phyloP scores from a whole-genome alignment of 805 yeast species.

The Nakazawaea holstii region DNA sequence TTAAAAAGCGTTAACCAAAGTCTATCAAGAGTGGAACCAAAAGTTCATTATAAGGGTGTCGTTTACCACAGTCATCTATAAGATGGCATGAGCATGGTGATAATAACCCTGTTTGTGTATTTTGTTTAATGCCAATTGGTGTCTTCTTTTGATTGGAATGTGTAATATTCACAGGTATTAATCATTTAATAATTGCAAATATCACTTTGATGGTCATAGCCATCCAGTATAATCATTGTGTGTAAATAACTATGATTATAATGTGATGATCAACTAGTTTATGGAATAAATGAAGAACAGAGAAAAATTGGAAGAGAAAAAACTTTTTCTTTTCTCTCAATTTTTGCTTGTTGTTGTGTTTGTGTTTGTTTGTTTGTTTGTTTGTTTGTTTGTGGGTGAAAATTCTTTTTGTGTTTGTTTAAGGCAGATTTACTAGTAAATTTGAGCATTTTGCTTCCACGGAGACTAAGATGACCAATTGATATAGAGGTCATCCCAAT shows the following conservation, averaged over 20 bases:
- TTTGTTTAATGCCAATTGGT: too few species aligned
- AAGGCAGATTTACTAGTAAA: too few species aligned
- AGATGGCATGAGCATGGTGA: conserved; percentile 39
- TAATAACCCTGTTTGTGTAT: conserved; percentile 33
- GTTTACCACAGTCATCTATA: conserved; percentile 45
- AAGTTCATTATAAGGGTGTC: conserved; percentile 40
- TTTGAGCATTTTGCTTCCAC: too few species aligned
- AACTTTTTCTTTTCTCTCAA: too few species aligned
- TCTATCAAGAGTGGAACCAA: background rate
- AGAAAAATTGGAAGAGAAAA: too few species aligned
- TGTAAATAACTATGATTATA: too few species aligned
- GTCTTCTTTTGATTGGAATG: background rate
- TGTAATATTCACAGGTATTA: background rate
- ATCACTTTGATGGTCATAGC: background rate
- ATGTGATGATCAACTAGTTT: too few species aligned
- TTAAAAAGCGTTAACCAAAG: conserved; percentile 7
- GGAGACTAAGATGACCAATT: too few species aligned
- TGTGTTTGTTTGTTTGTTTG: conserved; percentile 11
- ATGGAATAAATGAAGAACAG: background rate
- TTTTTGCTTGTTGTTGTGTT: too few species aligned
- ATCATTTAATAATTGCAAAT: background rate
- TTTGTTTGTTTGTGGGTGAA: background rate
- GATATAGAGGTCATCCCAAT: too few species aligned
- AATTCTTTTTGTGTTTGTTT: too few species aligned
- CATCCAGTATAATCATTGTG: too few species aligned